Conservation (phyloP, 164 flowering plant species). For the Annona squamosa region DNA sequence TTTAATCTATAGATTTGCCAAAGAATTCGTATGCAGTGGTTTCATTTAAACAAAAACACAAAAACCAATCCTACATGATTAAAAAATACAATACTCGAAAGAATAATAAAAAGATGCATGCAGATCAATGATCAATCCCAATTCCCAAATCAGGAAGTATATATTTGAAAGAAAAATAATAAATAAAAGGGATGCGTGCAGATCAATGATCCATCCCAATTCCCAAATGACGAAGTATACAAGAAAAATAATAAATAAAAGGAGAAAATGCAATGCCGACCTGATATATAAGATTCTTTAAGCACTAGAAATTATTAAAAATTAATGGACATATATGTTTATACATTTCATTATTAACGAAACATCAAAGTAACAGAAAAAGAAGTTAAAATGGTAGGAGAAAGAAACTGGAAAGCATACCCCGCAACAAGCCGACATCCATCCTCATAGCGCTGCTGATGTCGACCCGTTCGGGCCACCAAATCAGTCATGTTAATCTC, state of each 20-base stretch:
- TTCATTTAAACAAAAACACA: too few species aligned
- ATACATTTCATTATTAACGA: background rate
- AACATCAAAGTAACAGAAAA: conserved; percentile 1
- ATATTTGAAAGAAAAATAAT: too few species aligned
- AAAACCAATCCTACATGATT: too few species aligned
- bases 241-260: too few species aligned
- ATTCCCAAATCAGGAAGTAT: background rate
- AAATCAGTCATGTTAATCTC: conserved; percentile 55
- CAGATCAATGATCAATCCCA: too few species aligned
- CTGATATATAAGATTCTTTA: background rate
- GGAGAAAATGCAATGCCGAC: background rate
- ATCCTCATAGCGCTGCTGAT: conserved; percentile 68
- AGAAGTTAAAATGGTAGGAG: background rate
- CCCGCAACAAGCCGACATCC: conserved; percentile 89
- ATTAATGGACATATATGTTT: background rate
- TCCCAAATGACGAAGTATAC: background rate
- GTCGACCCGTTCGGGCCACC: conserved; percentile 87
- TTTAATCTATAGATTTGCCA: too few species aligned
- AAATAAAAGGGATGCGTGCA: too few species aligned
- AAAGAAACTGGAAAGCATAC: conserved; percentile 20
- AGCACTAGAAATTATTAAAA: background rate
- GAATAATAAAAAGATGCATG: too few species aligned
- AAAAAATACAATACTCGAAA: too few species aligned
- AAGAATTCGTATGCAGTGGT: too few species aligned
- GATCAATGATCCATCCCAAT: too few species aligned